A percentile compares a stretch with the other conserved stretches of the same genome.
phyloP scores from a whole-genome alignment of 352 stramenopile genomes.

The Phytophthora megakarya region DNA sequence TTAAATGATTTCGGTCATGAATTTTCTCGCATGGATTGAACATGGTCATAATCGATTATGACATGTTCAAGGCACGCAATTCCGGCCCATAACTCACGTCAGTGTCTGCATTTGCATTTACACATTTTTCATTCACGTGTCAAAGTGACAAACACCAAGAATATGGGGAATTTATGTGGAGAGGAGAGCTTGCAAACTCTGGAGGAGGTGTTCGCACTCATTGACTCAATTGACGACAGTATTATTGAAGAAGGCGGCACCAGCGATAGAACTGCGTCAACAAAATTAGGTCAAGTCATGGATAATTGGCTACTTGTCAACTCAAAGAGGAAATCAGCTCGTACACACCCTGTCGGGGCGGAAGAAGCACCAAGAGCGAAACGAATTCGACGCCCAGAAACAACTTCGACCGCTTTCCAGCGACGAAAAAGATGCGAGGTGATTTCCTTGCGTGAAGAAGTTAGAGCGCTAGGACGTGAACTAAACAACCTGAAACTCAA shows the following conservation, averaged over 20 bases:
- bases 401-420: conserved; percentile 27
- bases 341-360: too few species aligned
- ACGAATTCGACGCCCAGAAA: conserved; percentile 20
- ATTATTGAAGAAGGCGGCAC: conserved; percentile 2
- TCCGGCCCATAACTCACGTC: too few species aligned
- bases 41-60: too few species aligned
- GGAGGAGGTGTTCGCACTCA: conserved; percentile 14
- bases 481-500: conserved; percentile 1
- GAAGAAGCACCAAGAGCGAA: too few species aligned
- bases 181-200: neutral
- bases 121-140: too few species aligned
- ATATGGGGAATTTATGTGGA: too few species aligned
- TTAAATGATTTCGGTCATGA: too few species aligned
- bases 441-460: conserved; percentile 12
- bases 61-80: too few species aligned
- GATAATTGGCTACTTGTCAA: too few species aligned
- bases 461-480: conserved; percentile 2
- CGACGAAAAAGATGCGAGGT: conserved; percentile 20
- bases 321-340: neutral
- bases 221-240: conserved; percentile 7
- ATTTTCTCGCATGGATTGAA: too few species aligned
- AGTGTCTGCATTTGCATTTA: too few species aligned
- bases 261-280: neutral
- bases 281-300: neutral
- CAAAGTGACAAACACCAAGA: neutral